Conservation (phyloP, 2,329 filamentous ascomycete species). For the Beauveria sp. region DNA sequence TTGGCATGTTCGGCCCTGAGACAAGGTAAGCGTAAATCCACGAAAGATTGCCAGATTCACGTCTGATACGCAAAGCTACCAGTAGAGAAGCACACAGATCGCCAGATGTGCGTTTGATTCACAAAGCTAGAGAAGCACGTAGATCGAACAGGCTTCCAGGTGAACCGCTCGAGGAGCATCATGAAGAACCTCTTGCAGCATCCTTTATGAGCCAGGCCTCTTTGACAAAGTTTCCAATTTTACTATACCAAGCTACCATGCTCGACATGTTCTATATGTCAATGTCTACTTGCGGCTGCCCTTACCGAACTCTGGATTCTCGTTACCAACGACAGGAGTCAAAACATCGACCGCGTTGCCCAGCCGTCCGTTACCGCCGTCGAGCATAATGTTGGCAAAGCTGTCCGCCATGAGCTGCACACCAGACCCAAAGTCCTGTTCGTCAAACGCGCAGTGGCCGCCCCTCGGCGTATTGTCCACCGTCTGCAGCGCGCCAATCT, state of each 20-base stretch:
- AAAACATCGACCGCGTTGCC: slow-evolving; percentile 37
- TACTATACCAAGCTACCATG: not conserved
- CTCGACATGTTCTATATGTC: not conserved
- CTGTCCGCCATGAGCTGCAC: slow-evolving; percentile 49
- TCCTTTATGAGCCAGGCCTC: too few relatives aligned
- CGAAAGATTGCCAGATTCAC: too few relatives aligned
- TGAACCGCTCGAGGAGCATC: too few relatives aligned
- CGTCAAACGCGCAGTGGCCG: slow-evolving; percentile 53
- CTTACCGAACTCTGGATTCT: not conserved
- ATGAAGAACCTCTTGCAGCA: too few relatives aligned
- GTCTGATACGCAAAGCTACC: too few relatives aligned
- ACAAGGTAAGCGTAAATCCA: too few relatives aligned
- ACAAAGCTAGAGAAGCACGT: too few relatives aligned
- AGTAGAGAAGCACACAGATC: too few relatives aligned
- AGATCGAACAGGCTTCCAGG: too few relatives aligned
- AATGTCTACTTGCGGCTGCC: not conserved
- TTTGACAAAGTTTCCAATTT: too few relatives aligned
- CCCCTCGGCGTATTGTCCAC: slow-evolving; percentile 48
- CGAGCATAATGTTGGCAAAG: slow-evolving; percentile 43
- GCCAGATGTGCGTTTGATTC: too few relatives aligned
- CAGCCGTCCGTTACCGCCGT: slow-evolving; percentile 41
- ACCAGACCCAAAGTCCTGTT: slow-evolving; percentile 43
- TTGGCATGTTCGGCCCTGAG: too few relatives aligned
- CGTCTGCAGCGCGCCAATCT: slow-evolving; percentile 46
- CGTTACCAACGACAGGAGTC: slow-evolving; percentile 3